Base-by-base conservation (phyloP, 768 basidiomycete species). In the Porpolomopsis calyptriformis region DNA sequence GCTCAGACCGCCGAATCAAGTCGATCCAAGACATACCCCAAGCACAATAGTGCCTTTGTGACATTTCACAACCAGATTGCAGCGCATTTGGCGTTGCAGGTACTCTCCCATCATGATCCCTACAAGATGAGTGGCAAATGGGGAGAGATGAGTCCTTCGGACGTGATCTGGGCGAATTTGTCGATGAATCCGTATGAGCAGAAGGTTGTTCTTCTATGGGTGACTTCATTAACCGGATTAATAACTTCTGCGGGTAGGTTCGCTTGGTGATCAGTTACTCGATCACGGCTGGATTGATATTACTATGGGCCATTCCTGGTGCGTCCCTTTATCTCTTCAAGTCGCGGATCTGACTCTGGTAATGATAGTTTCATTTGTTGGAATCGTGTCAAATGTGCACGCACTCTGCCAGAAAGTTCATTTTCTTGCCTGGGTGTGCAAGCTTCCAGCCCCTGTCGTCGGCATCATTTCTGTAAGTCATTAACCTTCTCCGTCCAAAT, bases 101-200 rank as follows among this genome's bases (percentile, higher is more conserved):
- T 70, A 3, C 64, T 93, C 34, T 66, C 77, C 4, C 86, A 93
- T 61, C 81, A 93, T 57, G 77, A 80, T 43, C 89, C 89, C 20
- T 88, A 87, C 54, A 23, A 19, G 36, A 33, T 14, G 72, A 70
- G 72, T 8, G 68, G 69, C 22, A 78, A 79, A 42, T 85, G 80
- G 57, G 73, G 82, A 33, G 93, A 96, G 60, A 80, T 94, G 43
- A 74, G 83, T 0, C 92, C 93, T 0, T 71, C 74, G 23, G 92
- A 96, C 62, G 83, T 99, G 38, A 83, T 98, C 51, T 98, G 94
- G 93, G 64, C 73, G 3, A 97, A 96, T 60, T 70, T 99, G 7
- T 75, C 77, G 24, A 60, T 98, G 68, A 94, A 93, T 58, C 85
- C 90, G 1, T 97, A 96, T 55, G 89, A 93, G 60, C 72, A 73